A percentile compares a stretch with the other conserved stretches of the same genome.
phyloP scores from a whole-genome alignment of 192 early-diverging fungal genomes.

The Backusella macrospora region DNA sequence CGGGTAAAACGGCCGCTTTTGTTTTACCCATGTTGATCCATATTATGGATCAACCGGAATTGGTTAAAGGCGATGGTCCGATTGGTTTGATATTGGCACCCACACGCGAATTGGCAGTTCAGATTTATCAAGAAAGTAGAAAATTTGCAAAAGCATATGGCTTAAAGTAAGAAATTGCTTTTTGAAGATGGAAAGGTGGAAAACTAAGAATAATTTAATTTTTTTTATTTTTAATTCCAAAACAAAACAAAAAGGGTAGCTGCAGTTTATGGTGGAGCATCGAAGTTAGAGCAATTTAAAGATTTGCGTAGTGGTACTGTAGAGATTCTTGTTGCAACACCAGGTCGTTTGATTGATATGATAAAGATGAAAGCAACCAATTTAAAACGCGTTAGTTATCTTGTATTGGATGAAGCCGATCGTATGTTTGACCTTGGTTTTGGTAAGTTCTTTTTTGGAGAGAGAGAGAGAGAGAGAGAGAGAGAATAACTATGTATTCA shows the following conservation, averaged over 20 bases:
- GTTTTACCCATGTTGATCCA: conserved; percentile 83
- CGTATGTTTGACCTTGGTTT: conserved; percentile 96
- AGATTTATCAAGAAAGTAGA: conserved; percentile 80
- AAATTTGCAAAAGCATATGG: conserved; percentile 79
- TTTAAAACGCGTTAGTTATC: conserved; percentile 75
- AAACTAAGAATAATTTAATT: too few relatives aligned
- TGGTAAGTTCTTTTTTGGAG: conserved; percentile 55
- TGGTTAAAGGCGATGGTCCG: conserved; percentile 77
- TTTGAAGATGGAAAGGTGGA: too few relatives aligned
- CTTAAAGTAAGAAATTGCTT: conserved; percentile 45
- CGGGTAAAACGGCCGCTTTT: conserved; percentile 87
- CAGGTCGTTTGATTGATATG: conserved; percentile 87
- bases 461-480: not conserved
- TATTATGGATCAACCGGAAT: conserved; percentile 82
- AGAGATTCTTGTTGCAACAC: conserved; percentile 84
- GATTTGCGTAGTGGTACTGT: conserved; percentile 64
- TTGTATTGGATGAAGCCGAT: conserved; percentile 97
- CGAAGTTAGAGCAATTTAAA: conserved; percentile 85
- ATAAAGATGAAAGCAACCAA: conserved; percentile 88
- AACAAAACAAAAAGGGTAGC: conserved; percentile 56
- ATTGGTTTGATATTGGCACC: conserved; percentile 81
- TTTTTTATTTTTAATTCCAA: too few relatives aligned
- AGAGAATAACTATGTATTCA: not conserved
- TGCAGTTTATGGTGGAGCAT: conserved; percentile 79
- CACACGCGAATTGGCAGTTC: conserved; percentile 77